These are phyloP conservation scores for Rosa hybrid DNA, from an alignment of 331 rosid genomes.

Conservation along the genomic window DNA sequence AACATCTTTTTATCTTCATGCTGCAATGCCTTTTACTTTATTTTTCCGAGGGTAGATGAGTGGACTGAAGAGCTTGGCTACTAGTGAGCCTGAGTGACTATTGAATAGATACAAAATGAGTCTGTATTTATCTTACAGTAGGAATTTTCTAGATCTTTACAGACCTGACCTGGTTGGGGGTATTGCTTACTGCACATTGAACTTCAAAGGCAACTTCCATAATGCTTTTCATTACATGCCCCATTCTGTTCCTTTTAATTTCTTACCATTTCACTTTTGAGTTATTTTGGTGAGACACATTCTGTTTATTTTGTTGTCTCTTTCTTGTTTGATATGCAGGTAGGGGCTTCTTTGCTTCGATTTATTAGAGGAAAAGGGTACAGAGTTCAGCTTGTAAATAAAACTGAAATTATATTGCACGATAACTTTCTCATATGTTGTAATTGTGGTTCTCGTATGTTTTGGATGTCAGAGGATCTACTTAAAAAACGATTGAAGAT, in stretches of 20 bases:
- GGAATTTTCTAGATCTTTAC: neutral
- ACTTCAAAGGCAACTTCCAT: neutral
- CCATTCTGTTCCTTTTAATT: neutral
- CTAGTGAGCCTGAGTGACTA: neutral
- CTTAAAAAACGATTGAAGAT: constrained; percentile 68
- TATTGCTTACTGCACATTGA: neutral
- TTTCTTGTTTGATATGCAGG: constrained; percentile 59
- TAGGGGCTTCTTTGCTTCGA: constrained; percentile 73
- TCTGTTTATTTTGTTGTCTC: constrained; percentile 19
- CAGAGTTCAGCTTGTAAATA: neutral
- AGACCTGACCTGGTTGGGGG: neutral
- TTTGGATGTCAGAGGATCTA: constrained; percentile 59
- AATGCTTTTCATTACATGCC: neutral
- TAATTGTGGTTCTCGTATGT: constrained; percentile 12
- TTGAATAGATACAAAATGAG: neutral
- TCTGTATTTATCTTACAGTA: neutral
- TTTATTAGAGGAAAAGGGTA: constrained; percentile 89
- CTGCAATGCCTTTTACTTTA: too few relatives aligned
- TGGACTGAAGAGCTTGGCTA: neutral
- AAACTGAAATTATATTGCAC: neutral
- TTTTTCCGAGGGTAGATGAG: neutral
- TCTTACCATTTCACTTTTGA: neutral
- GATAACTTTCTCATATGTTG: constrained; percentile 25
- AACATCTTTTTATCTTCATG: neutral
- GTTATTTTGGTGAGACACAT: constrained; percentile 2